Percentiles rank a stretch among this genome's conserved stretches.
Conservation (phyloP, 371 early-diverging fungal genomes). For the Lichtheimia ornata region DNA sequence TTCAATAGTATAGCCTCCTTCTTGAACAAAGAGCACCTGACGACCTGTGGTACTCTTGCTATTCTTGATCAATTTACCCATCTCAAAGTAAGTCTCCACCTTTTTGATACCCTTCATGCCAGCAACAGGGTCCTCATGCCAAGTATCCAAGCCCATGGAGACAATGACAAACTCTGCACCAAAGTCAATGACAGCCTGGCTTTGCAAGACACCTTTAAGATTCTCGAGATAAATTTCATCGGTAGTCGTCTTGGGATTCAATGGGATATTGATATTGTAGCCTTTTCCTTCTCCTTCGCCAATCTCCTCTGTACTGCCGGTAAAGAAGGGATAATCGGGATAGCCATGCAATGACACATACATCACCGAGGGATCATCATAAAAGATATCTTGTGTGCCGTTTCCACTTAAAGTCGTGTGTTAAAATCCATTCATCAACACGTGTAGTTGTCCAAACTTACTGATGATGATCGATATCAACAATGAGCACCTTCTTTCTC, state of each 20-base stretch:
- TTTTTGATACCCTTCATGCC: constrained; percentile 49
- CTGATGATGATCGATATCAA: constrained; percentile 72
- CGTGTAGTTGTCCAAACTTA: constrained; percentile 12
- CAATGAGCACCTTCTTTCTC: constrained; percentile 50
- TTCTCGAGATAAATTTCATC: constrained; percentile 49
- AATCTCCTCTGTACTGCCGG: constrained; percentile 59
- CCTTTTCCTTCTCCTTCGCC: constrained; percentile 60
- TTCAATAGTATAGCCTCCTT: constrained; percentile 70
- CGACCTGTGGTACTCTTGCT: constrained; percentile 23
- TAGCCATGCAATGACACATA: constrained; percentile 58
- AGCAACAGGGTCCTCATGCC: constrained; percentile 68
- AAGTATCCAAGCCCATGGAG: constrained; percentile 64
- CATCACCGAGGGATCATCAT: constrained; percentile 53
- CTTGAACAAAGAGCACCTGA: constrained; percentile 73
- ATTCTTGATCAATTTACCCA: constrained; percentile 49
- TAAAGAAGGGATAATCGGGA: constrained; percentile 61
- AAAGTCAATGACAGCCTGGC: constrained; percentile 33
- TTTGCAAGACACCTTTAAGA: constrained; percentile 28
- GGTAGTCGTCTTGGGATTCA: constrained; percentile 45
- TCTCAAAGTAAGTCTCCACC: constrained; percentile 48
- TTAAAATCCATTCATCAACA: background rate
- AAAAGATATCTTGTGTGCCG: constrained; percentile 76
- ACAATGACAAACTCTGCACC: constrained; percentile 53
- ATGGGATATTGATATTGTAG: constrained; percentile 74
- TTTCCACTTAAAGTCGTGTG: constrained; percentile 53